Conservation (phyloP, 140 eudicot genomes). For the Cichorium intybus region DNA sequence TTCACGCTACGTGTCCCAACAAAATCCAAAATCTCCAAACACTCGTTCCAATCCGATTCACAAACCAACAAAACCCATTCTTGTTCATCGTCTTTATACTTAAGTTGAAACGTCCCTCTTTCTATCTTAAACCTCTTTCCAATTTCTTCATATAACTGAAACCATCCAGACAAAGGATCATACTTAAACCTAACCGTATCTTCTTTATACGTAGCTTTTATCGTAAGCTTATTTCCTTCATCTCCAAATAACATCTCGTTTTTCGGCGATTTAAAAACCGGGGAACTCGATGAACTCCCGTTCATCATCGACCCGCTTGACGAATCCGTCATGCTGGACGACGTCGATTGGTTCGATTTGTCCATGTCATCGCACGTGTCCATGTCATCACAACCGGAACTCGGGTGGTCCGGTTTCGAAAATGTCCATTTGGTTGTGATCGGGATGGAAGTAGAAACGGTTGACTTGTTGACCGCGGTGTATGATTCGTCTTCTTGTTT, state of each 20-base stretch:
- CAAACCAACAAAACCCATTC: conserved; percentile 90
- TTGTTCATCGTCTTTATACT: conserved; percentile 81
- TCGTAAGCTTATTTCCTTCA: conserved; percentile 46
- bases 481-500: conserved; percentile 52
- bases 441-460: conserved; percentile 10
- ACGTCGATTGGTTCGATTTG: conserved; percentile 42
- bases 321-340: conserved; percentile 71
- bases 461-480: conserved; percentile 28
- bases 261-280: conserved; percentile 29
- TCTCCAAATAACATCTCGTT: conserved; percentile 32
- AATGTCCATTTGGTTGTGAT: conserved; percentile 34
- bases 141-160: conserved; percentile 76
- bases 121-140: conserved; percentile 74
- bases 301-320: conserved; percentile 64
- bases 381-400: conserved; percentile 31
- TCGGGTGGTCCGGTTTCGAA: conserved; percentile 13
- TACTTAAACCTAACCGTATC: conserved; percentile 79
- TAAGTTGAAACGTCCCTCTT: conserved; percentile 70
- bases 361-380: conserved; percentile 39
- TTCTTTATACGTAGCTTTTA: conserved; percentile 70
- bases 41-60: conserved; percentile 75
- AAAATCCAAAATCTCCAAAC: conserved; percentile 72
- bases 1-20: conserved; percentile 70
- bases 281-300: conserved; percentile 69
- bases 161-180: conserved; percentile 59